phyloP scores from a whole-genome alignment of 352 stramenopile genomes.

The Blastocystis sp. region DNA sequence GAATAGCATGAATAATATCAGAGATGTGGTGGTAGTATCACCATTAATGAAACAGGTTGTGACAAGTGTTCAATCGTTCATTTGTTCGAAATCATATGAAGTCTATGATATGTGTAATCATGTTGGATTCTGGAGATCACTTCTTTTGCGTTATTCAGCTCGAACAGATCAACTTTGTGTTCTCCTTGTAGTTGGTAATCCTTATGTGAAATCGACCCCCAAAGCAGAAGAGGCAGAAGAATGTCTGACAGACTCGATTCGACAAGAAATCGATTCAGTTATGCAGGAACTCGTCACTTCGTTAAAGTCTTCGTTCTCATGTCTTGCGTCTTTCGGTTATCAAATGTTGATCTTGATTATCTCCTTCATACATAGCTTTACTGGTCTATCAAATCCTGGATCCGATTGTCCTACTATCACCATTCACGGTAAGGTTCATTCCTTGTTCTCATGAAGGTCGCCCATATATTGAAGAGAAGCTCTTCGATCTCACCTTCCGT shows the following conservation, averaged over 20 bases:
- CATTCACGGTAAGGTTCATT: background rate
- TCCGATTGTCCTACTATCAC: conserved; percentile 37
- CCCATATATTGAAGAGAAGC: conserved; percentile 43
- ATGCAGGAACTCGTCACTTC: background rate
- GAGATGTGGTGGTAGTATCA: conserved; percentile 45
- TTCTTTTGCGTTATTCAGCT: conserved; percentile 37
- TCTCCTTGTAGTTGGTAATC: conserved; percentile 32
- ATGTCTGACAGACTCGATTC: conserved; percentile 1
- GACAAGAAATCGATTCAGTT: conserved; percentile 18
- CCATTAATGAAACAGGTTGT: conserved; percentile 45
- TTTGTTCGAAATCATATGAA: background rate
- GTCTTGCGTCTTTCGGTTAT: conserved; percentile 30
- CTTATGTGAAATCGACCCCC: background rate
- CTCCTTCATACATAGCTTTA: conserved; percentile 18
- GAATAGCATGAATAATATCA: background rate
- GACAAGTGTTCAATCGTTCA: background rate
- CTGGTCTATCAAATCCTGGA: conserved; percentile 35
- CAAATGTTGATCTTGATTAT: background rate
- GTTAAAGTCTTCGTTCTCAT: background rate
- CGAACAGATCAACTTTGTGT: conserved; percentile 44
- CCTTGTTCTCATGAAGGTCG: background rate
- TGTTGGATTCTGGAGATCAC: conserved; percentile 45
- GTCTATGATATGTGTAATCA: conserved; percentile 56
- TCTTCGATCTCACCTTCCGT: conserved; percentile 70
- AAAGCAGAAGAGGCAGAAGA: conserved; percentile 4